Percentiles rank a stretch among this genome's conserved stretches.
phyloP scores from a whole-genome alignment of 2,329 filamentous ascomycete genomes.

The Didymella sp. region DNA sequence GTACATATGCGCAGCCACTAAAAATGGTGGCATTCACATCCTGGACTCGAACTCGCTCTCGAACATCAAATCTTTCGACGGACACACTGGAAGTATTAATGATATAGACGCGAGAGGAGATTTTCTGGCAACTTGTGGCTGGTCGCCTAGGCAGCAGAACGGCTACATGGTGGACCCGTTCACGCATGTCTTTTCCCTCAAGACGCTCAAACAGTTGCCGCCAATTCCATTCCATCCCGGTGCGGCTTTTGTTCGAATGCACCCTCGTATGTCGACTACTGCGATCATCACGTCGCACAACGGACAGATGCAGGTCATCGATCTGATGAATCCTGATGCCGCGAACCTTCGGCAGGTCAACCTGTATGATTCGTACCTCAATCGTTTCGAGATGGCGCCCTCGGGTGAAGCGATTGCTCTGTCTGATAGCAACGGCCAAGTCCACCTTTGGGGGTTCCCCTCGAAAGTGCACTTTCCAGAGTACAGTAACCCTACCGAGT shows the following conservation, averaged over 20 bases:
- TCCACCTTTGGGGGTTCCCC: constrained; percentile 89
- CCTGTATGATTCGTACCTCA: constrained; percentile 72
- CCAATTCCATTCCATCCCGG: constrained; percentile 92
- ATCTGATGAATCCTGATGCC: constrained; percentile 90
- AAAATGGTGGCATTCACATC: constrained; percentile 81
- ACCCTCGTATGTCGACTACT: constrained; percentile 93
- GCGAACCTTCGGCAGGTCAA: constrained; percentile 86
- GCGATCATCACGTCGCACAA: constrained; percentile 91
- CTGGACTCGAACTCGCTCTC: constrained; percentile 80
- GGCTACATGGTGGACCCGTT: constrained; percentile 88
- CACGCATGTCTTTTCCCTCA: constrained; percentile 94
- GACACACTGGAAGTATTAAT: constrained; percentile 86
- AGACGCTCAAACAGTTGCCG: constrained; percentile 84
- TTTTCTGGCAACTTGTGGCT: constrained; percentile 93
- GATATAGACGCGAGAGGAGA: constrained; percentile 98
- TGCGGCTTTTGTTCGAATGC: constrained; percentile 94
- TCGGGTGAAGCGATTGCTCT: constrained; percentile 86
- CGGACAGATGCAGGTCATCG: constrained; percentile 93
- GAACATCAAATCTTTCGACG: constrained; percentile 86
- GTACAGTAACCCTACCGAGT: constrained; percentile 75
- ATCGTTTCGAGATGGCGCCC: constrained; percentile 83
- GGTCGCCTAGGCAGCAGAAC: constrained; percentile 80
- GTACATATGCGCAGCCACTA: constrained; percentile 90
- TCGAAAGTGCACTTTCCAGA: constrained; percentile 87
- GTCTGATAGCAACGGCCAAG: constrained; percentile 76